Percentiles rank a stretch among this genome's conserved stretches.
Conservation (phyloP, 2,329 filamentous ascomycete genomes). For the Camptophora hylomeconis region DNA sequence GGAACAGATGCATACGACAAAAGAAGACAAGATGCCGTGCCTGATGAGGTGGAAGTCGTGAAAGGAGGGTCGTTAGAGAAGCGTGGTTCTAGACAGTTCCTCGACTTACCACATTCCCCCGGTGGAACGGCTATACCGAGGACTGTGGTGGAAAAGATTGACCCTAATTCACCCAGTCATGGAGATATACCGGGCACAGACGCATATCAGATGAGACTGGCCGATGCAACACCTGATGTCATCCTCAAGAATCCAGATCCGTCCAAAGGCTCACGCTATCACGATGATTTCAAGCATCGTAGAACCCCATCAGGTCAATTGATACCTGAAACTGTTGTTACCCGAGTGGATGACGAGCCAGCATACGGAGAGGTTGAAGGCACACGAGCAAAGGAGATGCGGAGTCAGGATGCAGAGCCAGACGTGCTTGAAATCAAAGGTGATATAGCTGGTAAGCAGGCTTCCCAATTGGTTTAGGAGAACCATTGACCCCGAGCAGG, state of each 20-base stretch:
- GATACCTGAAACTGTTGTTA: slow-evolving; percentile 32
- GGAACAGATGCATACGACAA: slow-evolving; percentile 48
- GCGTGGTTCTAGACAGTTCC: slow-evolving; percentile 24
- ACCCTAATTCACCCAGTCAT: slow-evolving; percentile 41
- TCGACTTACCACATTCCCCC: slow-evolving; percentile 35
- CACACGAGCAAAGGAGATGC: slow-evolving; percentile 27
- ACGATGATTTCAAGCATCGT: slow-evolving; percentile 3
- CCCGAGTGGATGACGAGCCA: slow-evolving; percentile 29
- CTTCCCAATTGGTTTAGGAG: slow-evolving; percentile 29
- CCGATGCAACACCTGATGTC: slow-evolving; percentile 47
- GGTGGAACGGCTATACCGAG: slow-evolving; percentile 42
- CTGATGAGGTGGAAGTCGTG: slow-evolving; percentile 50
- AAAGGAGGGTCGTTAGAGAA: slow-evolving; percentile 30
- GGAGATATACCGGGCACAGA: slow-evolving; percentile 50
- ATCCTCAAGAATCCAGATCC: slow-evolving; percentile 32
- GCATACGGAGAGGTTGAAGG: slow-evolving; percentile 22
- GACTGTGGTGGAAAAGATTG: slow-evolving; percentile 49
- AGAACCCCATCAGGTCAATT: slow-evolving; percentile 6
- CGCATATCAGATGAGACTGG: slow-evolving; percentile 42
- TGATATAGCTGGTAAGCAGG: slow-evolving; percentile 44
- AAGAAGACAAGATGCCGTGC: slow-evolving; percentile 45
- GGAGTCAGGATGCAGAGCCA: slow-evolving; percentile 29
- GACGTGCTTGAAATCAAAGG: slow-evolving; percentile 29
- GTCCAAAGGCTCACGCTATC: slow-evolving; percentile 6
- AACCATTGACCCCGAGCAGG: slow-evolving; percentile 49